Base-by-base conservation (phyloP, 164 flowering plant genomes). In the Amborella trichopoda region DNA sequence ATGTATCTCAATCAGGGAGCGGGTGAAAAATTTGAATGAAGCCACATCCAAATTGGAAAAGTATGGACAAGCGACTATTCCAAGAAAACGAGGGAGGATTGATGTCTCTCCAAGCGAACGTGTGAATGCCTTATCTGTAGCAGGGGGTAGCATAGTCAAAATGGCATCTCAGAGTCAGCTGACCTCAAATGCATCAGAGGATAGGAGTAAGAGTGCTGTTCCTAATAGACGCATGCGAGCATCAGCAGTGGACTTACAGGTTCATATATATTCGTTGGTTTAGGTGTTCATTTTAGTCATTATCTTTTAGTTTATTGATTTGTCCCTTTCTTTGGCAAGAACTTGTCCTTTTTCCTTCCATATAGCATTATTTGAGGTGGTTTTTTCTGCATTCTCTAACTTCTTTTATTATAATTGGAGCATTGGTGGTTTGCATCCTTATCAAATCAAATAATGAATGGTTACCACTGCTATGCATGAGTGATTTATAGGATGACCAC, bases 211-310 rank as follows among this genome's bases (percentile, higher is more conserved):
- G 70, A 76, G 54, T 66, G 62, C 48, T 55, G 63, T 61, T 54
- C 64, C 71, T 42, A 83, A 72, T 61, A 88, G 72, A 77, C 81
- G 94, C 25, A 71, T 75, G 52, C 82, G 91, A 43, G 68, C 87
- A 56, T 81, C 93, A 23, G 24, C 74, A 39, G 75, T 72, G 42
- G 90, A 81, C 41, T 60, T 60, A 60, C 63, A 83, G 82, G 83
- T 81, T 56, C 34, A 30, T 30, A 8, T 14, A 30, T 30, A 9
- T 14, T 30, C 14, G 34, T 1, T 30, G 34, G 34, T 30, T 30
- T 14, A 8, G 34, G 14, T 30, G 1, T 9, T 30, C 0, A 9
- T 30, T 30, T 30, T 14, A 8, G 34, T 30, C 34, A 30, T 37
- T 16, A 17, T 34, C 30, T 25, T 26, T 26, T 32, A n/a, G 20